phyloP scores from a whole-genome alignment of 257 asterid species.

The Knoxia roxburghii region DNA sequence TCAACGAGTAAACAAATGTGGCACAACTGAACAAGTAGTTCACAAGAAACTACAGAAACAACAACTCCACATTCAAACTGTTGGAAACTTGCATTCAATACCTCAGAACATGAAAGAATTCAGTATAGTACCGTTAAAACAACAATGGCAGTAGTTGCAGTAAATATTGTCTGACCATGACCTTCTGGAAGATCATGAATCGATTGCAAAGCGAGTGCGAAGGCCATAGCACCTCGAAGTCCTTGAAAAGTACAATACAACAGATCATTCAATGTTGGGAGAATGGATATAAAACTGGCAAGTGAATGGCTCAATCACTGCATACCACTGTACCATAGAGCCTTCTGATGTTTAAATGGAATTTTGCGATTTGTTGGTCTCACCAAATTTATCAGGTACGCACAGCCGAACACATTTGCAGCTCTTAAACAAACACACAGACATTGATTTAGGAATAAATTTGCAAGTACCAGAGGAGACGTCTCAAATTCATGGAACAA shows the following conservation, averaged over 20 bases:
- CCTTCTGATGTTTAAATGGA: constrained; percentile 93
- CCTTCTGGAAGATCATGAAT: constrained; percentile 99
- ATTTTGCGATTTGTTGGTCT: constrained; percentile 81
- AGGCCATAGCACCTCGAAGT: constrained; percentile 99
- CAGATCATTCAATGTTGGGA: background rate
- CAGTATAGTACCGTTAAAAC: constrained; percentile 65
- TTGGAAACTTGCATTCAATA: background rate
- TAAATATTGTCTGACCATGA: constrained; percentile 92
- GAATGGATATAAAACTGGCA: constrained; percentile 13
- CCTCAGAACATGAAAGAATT: constrained; percentile 1
- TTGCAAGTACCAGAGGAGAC: constrained; percentile 14
- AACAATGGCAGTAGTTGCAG: constrained; percentile 98
- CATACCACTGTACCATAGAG: constrained; percentile 99
- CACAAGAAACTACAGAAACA: background rate
- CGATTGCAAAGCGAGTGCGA: constrained; percentile 95
- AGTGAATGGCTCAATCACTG: constrained; percentile 14
- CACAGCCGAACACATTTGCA: constrained; percentile 97
- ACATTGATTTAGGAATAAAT: constrained; percentile 19
- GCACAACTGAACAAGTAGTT: too few species aligned
- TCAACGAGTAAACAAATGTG: background rate
- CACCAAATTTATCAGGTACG: constrained; percentile 82
- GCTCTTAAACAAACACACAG: constrained; percentile 57
- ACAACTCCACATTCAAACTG: background rate
- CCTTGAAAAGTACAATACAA: constrained; percentile 42
- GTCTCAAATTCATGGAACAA: constrained; percentile 5